These are phyloP conservation scores for Erythrophleum fordii DNA, from an alignment of 306 rosid genomes.

Conservation along the genomic window DNA sequence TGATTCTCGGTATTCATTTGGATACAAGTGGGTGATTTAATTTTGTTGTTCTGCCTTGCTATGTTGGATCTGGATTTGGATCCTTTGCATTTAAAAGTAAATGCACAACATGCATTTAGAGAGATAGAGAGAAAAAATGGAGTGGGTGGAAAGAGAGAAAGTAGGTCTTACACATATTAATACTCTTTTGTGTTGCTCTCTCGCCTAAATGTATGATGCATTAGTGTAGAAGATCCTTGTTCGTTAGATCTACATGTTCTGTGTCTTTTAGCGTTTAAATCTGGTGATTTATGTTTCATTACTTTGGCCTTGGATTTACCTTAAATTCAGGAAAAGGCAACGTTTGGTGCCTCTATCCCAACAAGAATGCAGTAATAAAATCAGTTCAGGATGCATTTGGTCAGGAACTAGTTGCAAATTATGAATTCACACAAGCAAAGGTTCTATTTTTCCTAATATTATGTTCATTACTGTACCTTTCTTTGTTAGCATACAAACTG, in stretches of 20 bases:
- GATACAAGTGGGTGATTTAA: conserved; percentile 1
- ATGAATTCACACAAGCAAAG: conserved; percentile 45
- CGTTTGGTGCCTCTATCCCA: conserved; percentile 95
- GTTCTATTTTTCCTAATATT: conserved; percentile 38
- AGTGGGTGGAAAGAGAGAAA: no score
- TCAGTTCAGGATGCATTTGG: conserved; percentile 76
- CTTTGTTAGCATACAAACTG: conserved; percentile 8
- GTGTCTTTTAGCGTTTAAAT: conserved; percentile 13
- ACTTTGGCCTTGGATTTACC: conserved; percentile 23
- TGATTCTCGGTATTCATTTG: conserved; percentile 14
- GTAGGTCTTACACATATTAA: no score
- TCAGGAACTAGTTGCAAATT: conserved; percentile 48
- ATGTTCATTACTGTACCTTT: conserved; percentile 13
- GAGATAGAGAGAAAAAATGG: no score
- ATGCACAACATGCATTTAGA: no score
- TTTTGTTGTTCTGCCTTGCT: conserved; percentile 14
- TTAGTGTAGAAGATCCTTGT: no score
- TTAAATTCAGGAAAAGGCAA: conserved; percentile 66
- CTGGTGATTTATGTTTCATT: conserved; percentile 23
- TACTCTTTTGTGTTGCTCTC: no score
- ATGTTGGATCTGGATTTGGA: conserved; percentile 7
- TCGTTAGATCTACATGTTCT: conserved; percentile 16
- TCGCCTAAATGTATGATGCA: no score
- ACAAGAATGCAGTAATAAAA: conserved; percentile 58
- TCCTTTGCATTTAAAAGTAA: no score